Base-by-base conservation (phyloP, 176 grass and related monocot genomes). In the Themeda triandra region DNA sequence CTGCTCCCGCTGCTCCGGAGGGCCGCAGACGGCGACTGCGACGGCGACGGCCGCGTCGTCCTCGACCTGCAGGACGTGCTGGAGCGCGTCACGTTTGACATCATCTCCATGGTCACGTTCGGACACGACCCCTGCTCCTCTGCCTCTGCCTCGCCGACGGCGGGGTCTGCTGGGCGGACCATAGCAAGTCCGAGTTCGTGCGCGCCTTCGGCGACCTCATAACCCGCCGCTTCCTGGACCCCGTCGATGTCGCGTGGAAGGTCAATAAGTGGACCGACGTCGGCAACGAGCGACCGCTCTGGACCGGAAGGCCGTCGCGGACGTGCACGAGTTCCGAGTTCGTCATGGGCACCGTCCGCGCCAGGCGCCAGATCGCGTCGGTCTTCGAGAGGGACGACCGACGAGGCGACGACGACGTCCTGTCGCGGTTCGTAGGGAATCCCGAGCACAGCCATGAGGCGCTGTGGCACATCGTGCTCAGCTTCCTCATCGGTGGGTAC, bases 191-290 rank as follows among this genome's bases (percentile, higher is more conserved):
- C 33, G 33, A 35, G 36, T 37, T 37, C 36, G 6, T 37, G 36
- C 36, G 33, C 33, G 33, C 33, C 3, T 35, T 35, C 33, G 36
- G 4, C 36, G 36, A 37, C 36, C 36, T 37, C 36, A 37, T 37
- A 3, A 5, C 6, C 36, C 0, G 36, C 5, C 36, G 36, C 36
- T 37, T 37, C 36, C 2, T 37, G 36, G 36, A 37, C 9, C 39
- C 59, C n/a, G n/a, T 63, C 24, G 59, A 28, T n/a, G 10, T 63
- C 11, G 33, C 77, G 0, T 92, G 89, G 84, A 84, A 79, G 67
- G 46, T 94, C 77, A 94, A 91, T 58, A 91, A 87, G 58, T 74
- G 83, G 25, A 58, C 91, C 5, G 85, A 89, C 62, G 30, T 87
- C 48, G 89, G 85, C 18, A 80, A 39, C 0, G 89, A 91, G 62